Evolutionary conservation across 345 rosid genomes (phyloP), one percentile per base, ranked within the genome.

Genomic region (Hibiscus trionum): DNA sequence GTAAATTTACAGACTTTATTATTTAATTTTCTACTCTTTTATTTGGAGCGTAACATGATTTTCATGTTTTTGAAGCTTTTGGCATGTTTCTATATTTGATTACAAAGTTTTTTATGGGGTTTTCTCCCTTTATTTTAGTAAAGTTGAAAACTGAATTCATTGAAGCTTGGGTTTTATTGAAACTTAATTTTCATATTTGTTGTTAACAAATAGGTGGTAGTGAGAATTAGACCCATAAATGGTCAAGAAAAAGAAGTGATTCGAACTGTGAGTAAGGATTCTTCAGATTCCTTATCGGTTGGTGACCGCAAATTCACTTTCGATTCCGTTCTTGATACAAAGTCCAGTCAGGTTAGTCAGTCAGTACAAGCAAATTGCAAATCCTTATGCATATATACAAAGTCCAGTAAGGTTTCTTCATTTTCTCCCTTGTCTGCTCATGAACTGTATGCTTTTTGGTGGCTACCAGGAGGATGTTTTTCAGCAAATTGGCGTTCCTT

Each of bases 281-380:
- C 94, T 76, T 50, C 86, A 0, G 84, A 88, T 80, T 80, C 94
- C 3, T 71, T 90, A 59, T 80, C 82, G 2, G 73, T 89, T 71
- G 85, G 84, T 29, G 94, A 89, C 75, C 87, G 93, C 58, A 80
- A 79, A 3, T 93, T 92, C 66, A 75, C 83, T 11, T 92, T 92
- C 62, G 96, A 95, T 80, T 89, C 96, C 4, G 86, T 95, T 81
- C 83, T 95, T 47, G 97, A 86, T 83, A 83, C 89, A 39, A 86
- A 73, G 55, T 84, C 89, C n/a, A 87, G 74, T 63, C 97, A 95
- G 99, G 99, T 50, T 72, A 21, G 55, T 24, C 15, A 26, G 9
- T 44, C 15, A 26, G 9, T 44, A 21, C 7, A 4, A 55, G 4
- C 17, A 12, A 71, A 7, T 19, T 57, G 42, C 1, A 37, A 4